Base-by-base conservation (phyloP, 148 eudicot genomes). In the Oxyria digyna region DNA sequence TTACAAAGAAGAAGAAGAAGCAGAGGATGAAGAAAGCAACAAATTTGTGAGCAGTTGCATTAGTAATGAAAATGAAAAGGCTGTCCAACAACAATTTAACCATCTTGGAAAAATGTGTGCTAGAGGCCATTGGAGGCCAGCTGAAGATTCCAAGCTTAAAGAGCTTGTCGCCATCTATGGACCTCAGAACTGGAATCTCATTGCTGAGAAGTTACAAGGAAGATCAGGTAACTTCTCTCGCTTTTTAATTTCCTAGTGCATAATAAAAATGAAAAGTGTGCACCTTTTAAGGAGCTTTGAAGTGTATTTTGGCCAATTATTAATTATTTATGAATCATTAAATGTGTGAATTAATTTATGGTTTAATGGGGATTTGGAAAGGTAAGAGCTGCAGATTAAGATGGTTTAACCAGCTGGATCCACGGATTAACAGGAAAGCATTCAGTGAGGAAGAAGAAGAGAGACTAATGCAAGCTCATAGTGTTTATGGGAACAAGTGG, bases 371-470 rank as follows among this genome's bases (percentile, higher is more conserved):
- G 12, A 57, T 21, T 57, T 57, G 37, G 37, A 26, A 59, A 90
- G 97, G 97, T 0, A 91, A 91, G 63, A 91, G 97, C 75, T 91
- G 97, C 37, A 91, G 97, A 63, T 78, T 91, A 71, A 87, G 97
- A 77, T 90, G 97, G 97, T 90, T 87, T 77, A 90, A 90, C 83
- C 97, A 90, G 74, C 67, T 90, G 71, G 97, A 90, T 77, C 97
- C 97, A 70, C 87, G 91, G 24, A 90, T 90, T 17, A 87, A 87
- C 81, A 84, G 86, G 42, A 84, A 85, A 38, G 89, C 97, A 27
- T 90, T 90, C 18, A 85, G 71, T 40, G 91, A 84, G 69, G 97
- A 87, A 67, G 97, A 87, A 35, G 97, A 90, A 21, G 97, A 87
- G 45, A 84, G 94, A 15, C 33, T 90, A 33, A 79, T 85, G 89